Evolutionary conservation across 441 rosid species (phyloP), one percentile per base, ranked within the genome.

Genomic region (Gossypium armourianum): DNA sequence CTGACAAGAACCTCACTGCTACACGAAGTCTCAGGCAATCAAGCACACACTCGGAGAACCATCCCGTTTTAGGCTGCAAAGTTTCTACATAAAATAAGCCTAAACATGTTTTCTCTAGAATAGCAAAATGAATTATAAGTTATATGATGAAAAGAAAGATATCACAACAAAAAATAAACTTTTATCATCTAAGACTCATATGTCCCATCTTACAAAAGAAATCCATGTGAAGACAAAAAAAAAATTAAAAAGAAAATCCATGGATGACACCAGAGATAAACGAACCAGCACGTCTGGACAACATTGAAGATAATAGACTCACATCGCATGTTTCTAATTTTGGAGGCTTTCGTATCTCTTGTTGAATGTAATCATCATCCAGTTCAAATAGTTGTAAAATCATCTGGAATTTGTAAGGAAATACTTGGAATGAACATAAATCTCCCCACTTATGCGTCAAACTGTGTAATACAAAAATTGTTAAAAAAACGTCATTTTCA

Each of bases 341-440:
- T 59, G 92, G 80, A 76, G 92, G 91, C 76, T 89, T 90, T 84
- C 84, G 85, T 81, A 95, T 95, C 87, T 90, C 97, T 75, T 81
- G 82, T 71, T 88, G 96, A 67, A 95, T 86, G 86, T 89, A 92
- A 60, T 92, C 95, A 80, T 94, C 99, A 67, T 75, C 83, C 63
- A 95, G 92, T 80, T 95, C 99, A 80, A 62, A 95, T 58, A 95
- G 83, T 81, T 90, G 97, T 70, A 95, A 74, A 12, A 86, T 80
- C 19, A 85, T 82, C 74, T 88, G 93, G 82, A 83, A 86, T 82
- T 91, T 92, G 84, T 79, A 68, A 53, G 98, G 99, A 80, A 92
- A 92, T 75, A 81, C 75, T 77, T 64, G 83, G 79, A 95, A 95
- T 76, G 90, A 83, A 82, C 97, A 88, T 65, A 95, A 80, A 75